Percentiles rank a stretch among this genome's conserved stretches.
Conservation (phyloP, 805 yeast genomes). For the Danielozyma ontarioensis region DNA sequence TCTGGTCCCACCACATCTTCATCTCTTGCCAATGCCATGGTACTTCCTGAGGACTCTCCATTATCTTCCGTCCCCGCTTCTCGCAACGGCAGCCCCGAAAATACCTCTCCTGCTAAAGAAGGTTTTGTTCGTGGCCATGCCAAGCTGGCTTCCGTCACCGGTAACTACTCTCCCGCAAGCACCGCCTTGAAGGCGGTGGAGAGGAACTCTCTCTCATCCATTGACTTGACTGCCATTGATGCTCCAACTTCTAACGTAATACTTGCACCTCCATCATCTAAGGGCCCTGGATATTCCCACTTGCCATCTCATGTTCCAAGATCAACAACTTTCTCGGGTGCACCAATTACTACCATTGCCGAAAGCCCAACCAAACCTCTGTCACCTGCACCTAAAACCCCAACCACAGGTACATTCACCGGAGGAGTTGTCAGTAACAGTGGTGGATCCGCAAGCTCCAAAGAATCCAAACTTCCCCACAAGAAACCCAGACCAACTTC, state of each 20-base stretch:
- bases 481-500: conserved; percentile 80
- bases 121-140: conserved; percentile 20
- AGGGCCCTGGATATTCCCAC: conserved; percentile 5
- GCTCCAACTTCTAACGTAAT: too few species aligned
- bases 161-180: conserved; percentile 50
- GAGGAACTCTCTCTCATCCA: conserved; percentile 12
- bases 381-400: conserved; percentile 8
- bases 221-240: conserved; percentile 7
- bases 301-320: conserved; percentile 11
- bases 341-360: conserved; percentile 41
- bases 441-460: conserved; percentile 6
- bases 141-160: conserved; percentile 27
- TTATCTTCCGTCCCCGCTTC: conserved; percentile 16
- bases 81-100: conserved; percentile 7
- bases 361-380: conserved; percentile 35
- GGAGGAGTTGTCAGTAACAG: not conserved
- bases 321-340: conserved; percentile 26
- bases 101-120: conserved; percentile 15
- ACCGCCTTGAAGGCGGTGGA: conserved; percentile 66
- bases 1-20: conserved; percentile 67
- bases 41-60: conserved; percentile 26
- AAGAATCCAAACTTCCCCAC: conserved; percentile 5
- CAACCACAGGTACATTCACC: conserved; percentile 5
- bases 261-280: conserved; percentile 9
- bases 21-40: conserved; percentile 48